Base-by-base conservation (phyloP, 108 stramenopile species). In the Conticribra guillardii region DNA sequence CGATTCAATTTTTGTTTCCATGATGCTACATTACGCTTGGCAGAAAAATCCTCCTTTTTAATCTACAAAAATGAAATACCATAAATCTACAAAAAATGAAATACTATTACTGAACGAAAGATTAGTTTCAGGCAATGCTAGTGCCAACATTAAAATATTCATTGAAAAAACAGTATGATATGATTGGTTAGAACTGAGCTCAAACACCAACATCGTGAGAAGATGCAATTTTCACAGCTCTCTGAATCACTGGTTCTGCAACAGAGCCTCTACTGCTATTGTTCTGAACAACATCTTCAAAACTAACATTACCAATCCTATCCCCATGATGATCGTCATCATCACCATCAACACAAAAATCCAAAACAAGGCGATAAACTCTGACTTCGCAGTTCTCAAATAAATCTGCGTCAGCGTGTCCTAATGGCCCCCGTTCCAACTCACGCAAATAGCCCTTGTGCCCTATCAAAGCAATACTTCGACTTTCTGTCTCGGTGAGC, bases 381-480 rank as follows among this genome's bases (percentile, higher is more conserved):
- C 88, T 59, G 29, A 89, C 45, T 67, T 89, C 88, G 29, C 84
- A 83, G 63, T 89, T 86, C 11, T 71, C 51, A 60, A 85, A 89
- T 45, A 70, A 18, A 0, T 80, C 73, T 19, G 83, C 73, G 21
- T 82, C 76, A 19, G 59, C 27, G 26, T 76, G 23, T 19, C 79
- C 84, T 34, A 89, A 67, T 11, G 71, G 64, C 15, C 84, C 88
- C 26, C 88, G 82, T 61, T 89, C 88, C 51, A 89, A 57, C 51
- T 86, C 85, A 18, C 85, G 66, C 34, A 89, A 52, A 66, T 82
- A 89, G 14, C 82, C 88, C 69, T 89, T 86, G 74, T 89, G 88
- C 18, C 74, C 83, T 15, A 89, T 76, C n/a, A 89, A 60, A 19
- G 71, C 50, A 48, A 89, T 69, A 37, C 67, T 64, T 21, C 66